phyloP scores from a whole-genome alignment of 371 early-diverging fungal genomes.

The Nematocida sp. region DNA sequence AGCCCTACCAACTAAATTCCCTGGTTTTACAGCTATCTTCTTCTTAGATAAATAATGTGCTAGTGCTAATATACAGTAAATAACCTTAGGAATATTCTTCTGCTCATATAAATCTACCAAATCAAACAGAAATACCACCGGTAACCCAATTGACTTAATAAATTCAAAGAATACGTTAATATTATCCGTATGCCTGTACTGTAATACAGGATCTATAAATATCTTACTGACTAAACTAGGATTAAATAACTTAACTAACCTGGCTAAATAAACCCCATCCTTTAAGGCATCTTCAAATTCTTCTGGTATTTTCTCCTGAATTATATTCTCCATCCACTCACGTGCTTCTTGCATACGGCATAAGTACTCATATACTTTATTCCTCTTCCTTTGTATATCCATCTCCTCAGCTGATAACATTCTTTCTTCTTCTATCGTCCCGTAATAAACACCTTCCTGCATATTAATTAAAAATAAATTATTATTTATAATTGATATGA shows the following conservation, averaged over 20 bases:
- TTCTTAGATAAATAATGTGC: conserved; percentile 72
- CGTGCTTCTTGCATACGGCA: conserved; percentile 97
- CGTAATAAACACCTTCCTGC: conserved; percentile 56
- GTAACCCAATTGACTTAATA: conserved; percentile 77
- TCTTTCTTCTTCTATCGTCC: conserved; percentile 59
- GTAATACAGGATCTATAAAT: conserved; percentile 77
- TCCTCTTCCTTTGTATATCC: conserved; percentile 83
- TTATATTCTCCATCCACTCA: conserved; percentile 77
- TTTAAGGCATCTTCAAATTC: conserved; percentile 76
- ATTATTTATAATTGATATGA: neutral
- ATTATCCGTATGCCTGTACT: conserved; percentile 94
- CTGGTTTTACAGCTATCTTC: conserved; percentile 59
- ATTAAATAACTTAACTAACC: conserved; percentile 79
- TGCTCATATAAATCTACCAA: conserved; percentile 93
- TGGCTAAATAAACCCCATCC: conserved; percentile 86
- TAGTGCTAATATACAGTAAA: conserved; percentile 96
- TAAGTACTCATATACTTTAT: conserved; percentile 93
- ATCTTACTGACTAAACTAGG: conserved; percentile 81
- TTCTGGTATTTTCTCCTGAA: conserved; percentile 75
- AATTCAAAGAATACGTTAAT: conserved; percentile 86
- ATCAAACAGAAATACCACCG: conserved; percentile 89
- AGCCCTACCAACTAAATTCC: conserved; percentile 49
- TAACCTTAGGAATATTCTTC: conserved; percentile 97
- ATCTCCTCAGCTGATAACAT: conserved; percentile 72
- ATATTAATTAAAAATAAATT: conserved; percentile 34